phyloP scores from a whole-genome alignment of 495 filamentous ascomycete genomes.

The Tuber umbilicatum region DNA sequence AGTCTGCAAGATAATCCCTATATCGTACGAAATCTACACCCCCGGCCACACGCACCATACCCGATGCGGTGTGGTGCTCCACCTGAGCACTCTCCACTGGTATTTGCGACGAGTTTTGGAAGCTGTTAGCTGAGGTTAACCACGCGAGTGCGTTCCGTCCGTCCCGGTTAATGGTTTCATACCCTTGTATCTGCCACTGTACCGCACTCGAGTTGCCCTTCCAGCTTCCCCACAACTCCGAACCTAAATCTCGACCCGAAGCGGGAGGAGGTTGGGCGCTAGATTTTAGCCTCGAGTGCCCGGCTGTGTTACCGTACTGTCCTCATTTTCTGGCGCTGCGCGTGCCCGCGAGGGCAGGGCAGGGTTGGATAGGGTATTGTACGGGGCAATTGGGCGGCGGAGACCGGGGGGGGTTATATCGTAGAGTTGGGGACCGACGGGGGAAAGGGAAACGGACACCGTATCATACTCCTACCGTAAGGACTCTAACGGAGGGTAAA shows the following conservation, averaged over 20 bases:
- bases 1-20: background rate
- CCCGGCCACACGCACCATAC: background rate
- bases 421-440: background rate
- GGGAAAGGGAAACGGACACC: background rate
- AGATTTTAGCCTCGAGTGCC: slow-evolving; percentile 30
- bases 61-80: no score
- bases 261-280: slow-evolving; percentile 27
- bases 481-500: background rate
- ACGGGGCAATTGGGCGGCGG: background rate
- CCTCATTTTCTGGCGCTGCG: background rate
- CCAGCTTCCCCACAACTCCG: slow-evolving; percentile 36
- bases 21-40: background rate
- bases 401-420: background rate
- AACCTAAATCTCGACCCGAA: slow-evolving; percentile 19
- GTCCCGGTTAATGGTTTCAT: background rate
- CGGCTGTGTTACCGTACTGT: slow-evolving; percentile 26
- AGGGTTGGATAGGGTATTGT: background rate
- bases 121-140: background rate
- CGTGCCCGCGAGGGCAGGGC: background rate
- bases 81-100: no score
- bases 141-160: no score
- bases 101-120: background rate
- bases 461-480: background rate
- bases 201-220: background rate
- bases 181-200: background rate